These are phyloP conservation scores for Helenozyma baotianmanensis DNA, from an alignment of 805 yeast species.

Conservation along the genomic window DNA sequence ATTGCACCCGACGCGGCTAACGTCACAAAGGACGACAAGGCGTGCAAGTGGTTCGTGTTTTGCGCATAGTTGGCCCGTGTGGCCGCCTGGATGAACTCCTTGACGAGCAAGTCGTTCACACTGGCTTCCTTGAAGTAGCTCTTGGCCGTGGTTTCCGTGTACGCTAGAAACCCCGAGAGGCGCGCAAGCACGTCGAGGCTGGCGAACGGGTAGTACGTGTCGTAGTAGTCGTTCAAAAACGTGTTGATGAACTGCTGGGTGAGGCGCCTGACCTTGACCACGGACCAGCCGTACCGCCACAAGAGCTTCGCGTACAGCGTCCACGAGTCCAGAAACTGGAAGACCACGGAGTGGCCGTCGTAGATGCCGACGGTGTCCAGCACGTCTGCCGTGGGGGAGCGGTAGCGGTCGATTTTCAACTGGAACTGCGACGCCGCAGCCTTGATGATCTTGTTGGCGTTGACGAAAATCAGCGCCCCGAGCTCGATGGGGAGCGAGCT, in stretches of 20 bases:
- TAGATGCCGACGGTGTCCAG: slow-evolving; percentile 26
- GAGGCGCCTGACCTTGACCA: slow-evolving; percentile 17
- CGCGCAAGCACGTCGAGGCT: slow-evolving; percentile 17
- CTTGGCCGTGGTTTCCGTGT: slow-evolving; percentile 19
- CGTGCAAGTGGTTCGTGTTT: slow-evolving; percentile 38
- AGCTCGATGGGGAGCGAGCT: slow-evolving; percentile 27
- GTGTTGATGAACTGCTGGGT: slow-evolving; percentile 15
- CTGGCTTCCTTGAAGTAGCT: slow-evolving; percentile 18
- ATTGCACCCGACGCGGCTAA: no score
- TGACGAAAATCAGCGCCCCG: slow-evolving; percentile 45
- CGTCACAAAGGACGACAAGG: slow-evolving; percentile 2
- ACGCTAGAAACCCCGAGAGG: slow-evolving; percentile 20
- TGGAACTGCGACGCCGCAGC: slow-evolving; percentile 34
- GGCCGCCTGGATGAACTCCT: slow-evolving; percentile 33
- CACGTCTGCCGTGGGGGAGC: slow-evolving; percentile 15
- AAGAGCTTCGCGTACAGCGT: slow-evolving; percentile 15
- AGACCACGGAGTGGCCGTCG: slow-evolving; percentile 25
- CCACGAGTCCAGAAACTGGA: slow-evolving; percentile 1
- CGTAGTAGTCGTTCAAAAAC: slow-evolving; percentile 29
- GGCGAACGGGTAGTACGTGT: slow-evolving; percentile 32
- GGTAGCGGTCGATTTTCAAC: slow-evolving; percentile 25
- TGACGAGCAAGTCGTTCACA: slow-evolving; percentile 20
- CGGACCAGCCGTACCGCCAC: slow-evolving; percentile 25
- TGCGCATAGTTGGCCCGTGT: slow-evolving; percentile 44
- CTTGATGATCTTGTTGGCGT: slow-evolving; percentile 33